phyloP scores from a whole-genome alignment of 2,329 filamentous ascomycete species.

The Verticillium klebahnii region DNA sequence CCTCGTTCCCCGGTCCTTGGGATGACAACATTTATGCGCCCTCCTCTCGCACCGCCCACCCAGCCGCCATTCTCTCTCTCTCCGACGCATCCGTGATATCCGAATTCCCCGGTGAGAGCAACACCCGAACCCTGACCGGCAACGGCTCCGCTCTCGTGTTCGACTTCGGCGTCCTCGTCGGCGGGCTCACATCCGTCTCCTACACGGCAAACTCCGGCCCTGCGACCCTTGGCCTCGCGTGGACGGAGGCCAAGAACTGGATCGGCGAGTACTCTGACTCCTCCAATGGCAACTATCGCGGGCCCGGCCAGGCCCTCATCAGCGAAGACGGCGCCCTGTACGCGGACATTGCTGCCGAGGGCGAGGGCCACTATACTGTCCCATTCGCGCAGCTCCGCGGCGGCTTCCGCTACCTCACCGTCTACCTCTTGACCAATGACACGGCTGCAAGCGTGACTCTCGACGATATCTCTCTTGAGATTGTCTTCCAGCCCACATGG shows the following conservation, averaged over 20 bases:
- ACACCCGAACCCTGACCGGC: slow-evolving; percentile 16
- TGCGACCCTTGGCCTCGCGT: slow-evolving; percentile 38
- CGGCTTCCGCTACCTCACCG: slow-evolving; percentile 48
- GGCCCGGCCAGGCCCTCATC: slow-evolving; percentile 19
- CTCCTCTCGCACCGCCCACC: slow-evolving; percentile 41
- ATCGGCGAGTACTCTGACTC: slow-evolving; percentile 41
- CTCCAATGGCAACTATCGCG: slow-evolving; percentile 39
- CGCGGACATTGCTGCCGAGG: slow-evolving; percentile 28
- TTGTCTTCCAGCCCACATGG: slow-evolving; percentile 36
- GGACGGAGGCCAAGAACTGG: slow-evolving; percentile 42
- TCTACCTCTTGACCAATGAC: slow-evolving; percentile 26
- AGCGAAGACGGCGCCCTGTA: slow-evolving; percentile 39
- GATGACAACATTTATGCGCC: slow-evolving; percentile 54
- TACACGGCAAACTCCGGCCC: slow-evolving; percentile 28
- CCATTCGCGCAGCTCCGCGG: slow-evolving; percentile 38
- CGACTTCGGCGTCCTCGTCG: slow-evolving; percentile 56
- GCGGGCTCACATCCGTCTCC: slow-evolving; percentile 47
- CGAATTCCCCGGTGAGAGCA: slow-evolving; percentile 17
- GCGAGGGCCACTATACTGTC: slow-evolving; percentile 23
- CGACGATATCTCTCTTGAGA: slow-evolving; percentile 22
- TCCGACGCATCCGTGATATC: slow-evolving; percentile 24
- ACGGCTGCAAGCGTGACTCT: slow-evolving; percentile 22
- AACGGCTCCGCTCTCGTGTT: slow-evolving; percentile 52
- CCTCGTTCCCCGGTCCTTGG: slow-evolving; percentile 54
- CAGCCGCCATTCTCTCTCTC: slow-evolving; percentile 35